Evolutionary conservation across 164 flowering plant genomes (phyloP).

Genomic region (Sextonia rubra): DNA sequence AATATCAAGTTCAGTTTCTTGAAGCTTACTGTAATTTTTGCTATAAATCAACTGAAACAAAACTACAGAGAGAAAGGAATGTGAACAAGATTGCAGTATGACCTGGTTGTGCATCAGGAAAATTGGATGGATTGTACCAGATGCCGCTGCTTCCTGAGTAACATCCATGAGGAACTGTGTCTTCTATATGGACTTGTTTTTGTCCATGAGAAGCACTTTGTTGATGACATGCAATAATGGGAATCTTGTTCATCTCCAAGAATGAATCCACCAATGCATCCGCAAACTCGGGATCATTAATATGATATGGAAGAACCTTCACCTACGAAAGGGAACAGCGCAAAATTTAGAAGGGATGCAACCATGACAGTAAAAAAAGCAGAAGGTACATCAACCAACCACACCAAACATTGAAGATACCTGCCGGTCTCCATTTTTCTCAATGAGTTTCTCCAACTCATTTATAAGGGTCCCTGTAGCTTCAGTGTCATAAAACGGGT

Average conservation of each 20-base stretch:
- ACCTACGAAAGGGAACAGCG: conserved; percentile 37
- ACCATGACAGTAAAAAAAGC: conserved; percentile 11
- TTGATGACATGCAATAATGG: conserved; percentile 16
- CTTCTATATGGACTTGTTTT: conserved; percentile 25
- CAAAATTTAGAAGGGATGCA: conserved; percentile 7
- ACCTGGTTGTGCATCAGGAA: conserved; percentile 92
- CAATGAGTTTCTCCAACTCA: conserved; percentile 62
- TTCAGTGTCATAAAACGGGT: conserved; percentile 80
- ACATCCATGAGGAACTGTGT: conserved; percentile 10
- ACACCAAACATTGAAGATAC: conserved; percentile 21
- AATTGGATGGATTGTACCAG: conserved; percentile 39
- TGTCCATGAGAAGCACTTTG: conserved; percentile 13
- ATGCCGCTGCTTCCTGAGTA: conserved; percentile 5
- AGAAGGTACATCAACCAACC: not conserved
- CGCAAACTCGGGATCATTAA: conserved; percentile 83
- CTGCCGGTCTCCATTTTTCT: conserved; percentile 60
- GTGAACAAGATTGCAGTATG: not conserved
- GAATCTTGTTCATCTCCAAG: conserved; percentile 47
- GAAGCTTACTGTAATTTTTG: too few relatives aligned
- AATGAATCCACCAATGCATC: conserved; percentile 68
- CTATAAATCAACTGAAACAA: too few relatives aligned
- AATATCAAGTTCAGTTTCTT: too few relatives aligned
- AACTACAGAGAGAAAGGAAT: not conserved
- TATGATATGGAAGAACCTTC: conserved; percentile 59
- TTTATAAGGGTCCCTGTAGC: conserved; percentile 53